Conservation (phyloP, 192 early-diverging fungal genomes). For the Coemansia guatemalensis region DNA sequence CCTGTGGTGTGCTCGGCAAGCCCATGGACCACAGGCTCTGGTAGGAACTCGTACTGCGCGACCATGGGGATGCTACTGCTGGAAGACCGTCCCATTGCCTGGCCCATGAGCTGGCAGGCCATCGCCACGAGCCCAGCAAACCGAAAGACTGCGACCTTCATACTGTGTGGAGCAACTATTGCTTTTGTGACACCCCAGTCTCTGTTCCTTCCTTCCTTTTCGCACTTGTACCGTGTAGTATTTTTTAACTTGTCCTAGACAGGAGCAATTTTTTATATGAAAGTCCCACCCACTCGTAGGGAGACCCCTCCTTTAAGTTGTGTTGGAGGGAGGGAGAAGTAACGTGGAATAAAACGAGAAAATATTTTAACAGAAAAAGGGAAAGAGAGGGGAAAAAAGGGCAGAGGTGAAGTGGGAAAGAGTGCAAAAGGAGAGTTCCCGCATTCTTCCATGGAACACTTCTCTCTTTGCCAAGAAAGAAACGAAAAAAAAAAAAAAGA, state of each 20-base stretch:
- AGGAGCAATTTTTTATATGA: background rate
- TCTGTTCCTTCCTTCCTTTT: background rate
- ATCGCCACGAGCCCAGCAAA: conserved; percentile 5
- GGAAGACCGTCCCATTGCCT: conserved; percentile 17
- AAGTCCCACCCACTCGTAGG: background rate
- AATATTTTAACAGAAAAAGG: background rate
- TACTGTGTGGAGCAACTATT: background rate
- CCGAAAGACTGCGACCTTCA: conserved; percentile 9
- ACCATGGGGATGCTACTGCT: conserved; percentile 36
- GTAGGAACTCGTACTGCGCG: conserved; percentile 45
- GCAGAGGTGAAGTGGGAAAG: background rate
- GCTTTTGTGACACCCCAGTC: no score
- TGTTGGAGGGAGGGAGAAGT: background rate
- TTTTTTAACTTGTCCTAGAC: no score
- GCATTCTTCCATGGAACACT: background rate
- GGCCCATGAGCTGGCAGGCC: background rate
- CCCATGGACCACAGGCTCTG: conserved; percentile 44
- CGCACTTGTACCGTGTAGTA: background rate
- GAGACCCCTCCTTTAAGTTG: background rate
- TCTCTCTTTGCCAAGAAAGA: background rate
- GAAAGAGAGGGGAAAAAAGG: background rate
- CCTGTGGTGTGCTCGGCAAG: conserved; percentile 7
- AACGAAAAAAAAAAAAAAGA: conserved; percentile 4
- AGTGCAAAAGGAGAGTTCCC: background rate
- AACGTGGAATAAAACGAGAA: background rate